Conservation (phyloP, 768 basidiomycete species). For the Amanita molliuscula region DNA sequence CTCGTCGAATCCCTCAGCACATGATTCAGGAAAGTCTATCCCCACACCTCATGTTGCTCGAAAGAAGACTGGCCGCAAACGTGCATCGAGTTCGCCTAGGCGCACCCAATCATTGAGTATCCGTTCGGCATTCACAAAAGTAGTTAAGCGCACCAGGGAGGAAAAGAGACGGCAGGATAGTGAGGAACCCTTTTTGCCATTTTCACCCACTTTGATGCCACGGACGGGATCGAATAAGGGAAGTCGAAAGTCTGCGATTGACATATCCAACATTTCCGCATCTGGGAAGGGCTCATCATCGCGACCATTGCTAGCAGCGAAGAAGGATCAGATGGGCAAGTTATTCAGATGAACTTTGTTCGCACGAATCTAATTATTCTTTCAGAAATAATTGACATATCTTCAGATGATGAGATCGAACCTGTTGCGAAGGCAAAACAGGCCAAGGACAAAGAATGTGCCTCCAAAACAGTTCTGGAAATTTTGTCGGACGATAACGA, state of each 20-base stretch:
- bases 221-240: background rate
- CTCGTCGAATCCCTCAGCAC: background rate
- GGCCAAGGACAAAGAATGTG: background rate
- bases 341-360: background rate
- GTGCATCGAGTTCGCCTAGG: background rate
- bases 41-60: background rate
- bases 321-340: background rate
- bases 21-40: background rate
- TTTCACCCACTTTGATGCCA: background rate
- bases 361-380: background rate
- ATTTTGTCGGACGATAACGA: background rate
- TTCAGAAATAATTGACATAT: conserved; percentile 2
- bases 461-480: background rate
- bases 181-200: background rate
- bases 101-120: background rate
- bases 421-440: background rate
- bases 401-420: background rate
- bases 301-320: background rate
- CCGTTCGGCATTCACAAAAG: background rate
- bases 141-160: background rate
- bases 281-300: background rate
- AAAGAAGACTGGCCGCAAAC: conserved; percentile 2
- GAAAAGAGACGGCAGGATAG: conserved; percentile 5
- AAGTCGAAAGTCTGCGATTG: background rate
- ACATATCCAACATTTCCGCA: no score